Base-by-base conservation (phyloP, 306 rosid species). In the Gillenia trifoliata region DNA sequence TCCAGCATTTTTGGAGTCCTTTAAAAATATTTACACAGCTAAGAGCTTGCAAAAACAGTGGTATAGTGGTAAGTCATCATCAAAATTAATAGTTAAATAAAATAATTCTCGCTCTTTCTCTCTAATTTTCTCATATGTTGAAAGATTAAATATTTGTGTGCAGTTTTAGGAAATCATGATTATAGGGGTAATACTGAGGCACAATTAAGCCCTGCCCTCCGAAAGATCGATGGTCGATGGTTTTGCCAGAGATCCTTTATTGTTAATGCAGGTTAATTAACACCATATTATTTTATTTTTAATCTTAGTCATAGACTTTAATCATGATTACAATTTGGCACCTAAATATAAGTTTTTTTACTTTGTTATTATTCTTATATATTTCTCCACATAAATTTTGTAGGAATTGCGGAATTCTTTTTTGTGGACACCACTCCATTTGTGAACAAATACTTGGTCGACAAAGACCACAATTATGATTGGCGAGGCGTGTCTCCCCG, bases 161-260 rank as follows among this genome's bases (percentile, higher is more conserved):
- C 83, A 89, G 97, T 88, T 78, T 81, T 92, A 78, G 96, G 96
- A 1, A 92, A 90, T 76, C 98, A 88, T 81, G 98, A 88, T 75
- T 92, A 90, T 54, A 88, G 98, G 72, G 98, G 98, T 28, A 68
- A 88, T 38, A 91, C 81, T 30, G 89, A 84, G 74, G 98, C 96
- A 20, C 96, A 92, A 63, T 31, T 90, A 17, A 90, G 86, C 78
- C 92, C 85, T 5, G 43, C 79, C 36, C 68, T 89, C 20, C 80
- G n/a, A 33, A 43, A 80, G 63, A 36, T 85, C 71, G 96, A 92
- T 31, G 68, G 69, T 7, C 84, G 92, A 83, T 92, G 98, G 98
- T 29, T 84, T 69, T 92, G 96, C 80, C 45, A 76, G 23, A 92
- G 94, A 79, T 90, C 98, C 71, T 92, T 79, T 20, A 83, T 88